These are phyloP conservation scores for Solanum stenotomum DNA, from an alignment of 257 asterid genomes.

Conservation along the genomic window DNA sequence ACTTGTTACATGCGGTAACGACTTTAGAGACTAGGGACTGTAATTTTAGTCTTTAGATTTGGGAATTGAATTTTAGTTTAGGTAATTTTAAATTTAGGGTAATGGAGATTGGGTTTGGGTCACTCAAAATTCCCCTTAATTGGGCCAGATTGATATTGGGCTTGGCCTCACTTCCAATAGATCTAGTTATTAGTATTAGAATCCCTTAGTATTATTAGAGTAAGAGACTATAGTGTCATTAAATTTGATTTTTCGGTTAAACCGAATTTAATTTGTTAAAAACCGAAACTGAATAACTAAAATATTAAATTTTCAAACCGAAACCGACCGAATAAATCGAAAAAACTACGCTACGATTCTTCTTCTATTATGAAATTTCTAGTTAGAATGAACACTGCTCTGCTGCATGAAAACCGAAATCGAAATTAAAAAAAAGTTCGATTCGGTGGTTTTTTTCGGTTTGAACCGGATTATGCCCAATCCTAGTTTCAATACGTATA, in stretches of 20 bases:
- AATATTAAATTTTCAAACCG: not conserved
- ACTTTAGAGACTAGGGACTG: not conserved
- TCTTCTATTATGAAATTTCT: too few relatives aligned
- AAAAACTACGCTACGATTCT: too few relatives aligned
- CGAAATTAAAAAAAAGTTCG: not conserved
- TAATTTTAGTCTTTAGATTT: not conserved
- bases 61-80: not conserved
- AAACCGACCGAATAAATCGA: too few relatives aligned
- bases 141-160: not conserved
- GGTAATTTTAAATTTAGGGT: too few relatives aligned
- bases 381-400: too few relatives aligned
- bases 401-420: too few relatives aligned
- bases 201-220: too few relatives aligned
- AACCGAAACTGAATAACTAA: too few relatives aligned
- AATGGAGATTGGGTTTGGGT: not conserved
- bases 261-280: too few relatives aligned
- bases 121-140: not conserved
- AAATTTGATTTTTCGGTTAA: not conserved
- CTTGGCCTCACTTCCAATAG: too few relatives aligned
- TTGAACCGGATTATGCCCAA: not conserved
- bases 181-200: too few relatives aligned
- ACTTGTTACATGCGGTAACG: not conserved
- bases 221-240: not conserved
- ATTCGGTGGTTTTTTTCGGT: accelerated
- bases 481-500: not conserved